These are phyloP conservation scores for Yarrowia sp. DNA, from an alignment of 805 yeast species.

Conservation along the genomic window DNA sequence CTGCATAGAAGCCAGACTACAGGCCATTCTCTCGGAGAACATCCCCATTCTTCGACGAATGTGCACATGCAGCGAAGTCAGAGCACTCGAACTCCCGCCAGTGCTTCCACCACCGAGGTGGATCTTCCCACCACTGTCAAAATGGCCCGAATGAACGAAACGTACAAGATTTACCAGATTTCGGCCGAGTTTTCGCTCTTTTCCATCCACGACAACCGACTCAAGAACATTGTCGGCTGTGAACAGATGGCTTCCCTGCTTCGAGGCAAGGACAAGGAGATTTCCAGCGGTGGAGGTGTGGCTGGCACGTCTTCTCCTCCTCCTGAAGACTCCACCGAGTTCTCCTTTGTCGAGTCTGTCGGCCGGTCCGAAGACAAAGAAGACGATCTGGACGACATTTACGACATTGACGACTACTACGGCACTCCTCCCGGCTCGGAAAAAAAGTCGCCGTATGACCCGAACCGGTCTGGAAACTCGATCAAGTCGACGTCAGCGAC, in stretches of 20 bases:
- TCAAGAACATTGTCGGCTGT: conserved; percentile 35
- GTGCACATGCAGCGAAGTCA: conserved; percentile 4
- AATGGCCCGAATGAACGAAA: conserved; percentile 10
- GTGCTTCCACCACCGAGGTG: background rate
- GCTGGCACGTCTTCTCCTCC: background rate
- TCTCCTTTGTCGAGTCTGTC: conserved; percentile 33
- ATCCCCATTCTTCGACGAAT: conserved; percentile 5
- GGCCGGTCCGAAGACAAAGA: conserved; percentile 10
- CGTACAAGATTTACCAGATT: conserved; percentile 31
- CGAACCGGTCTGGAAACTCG: background rate
- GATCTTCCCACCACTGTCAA: conserved; percentile 28
- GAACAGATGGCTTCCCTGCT: conserved; percentile 20
- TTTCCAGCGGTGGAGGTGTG: conserved; percentile 16
- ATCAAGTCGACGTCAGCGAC: background rate
- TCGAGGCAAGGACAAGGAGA: conserved; percentile 28
- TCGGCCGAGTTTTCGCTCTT: conserved; percentile 8
- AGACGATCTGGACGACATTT: background rate
- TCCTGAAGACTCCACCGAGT: conserved; percentile 21
- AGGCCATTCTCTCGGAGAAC: background rate
- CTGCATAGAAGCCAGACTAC: conserved; percentile 21
- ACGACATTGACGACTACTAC: conserved; percentile 36
- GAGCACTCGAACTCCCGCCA: background rate
- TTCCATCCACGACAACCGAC: conserved; percentile 30
- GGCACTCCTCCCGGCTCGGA: conserved; percentile 6
- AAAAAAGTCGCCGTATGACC: background rate